Evolutionary conservation across 345 rosid species (phyloP).

Genomic region (Linum usitatissimum): DNA sequence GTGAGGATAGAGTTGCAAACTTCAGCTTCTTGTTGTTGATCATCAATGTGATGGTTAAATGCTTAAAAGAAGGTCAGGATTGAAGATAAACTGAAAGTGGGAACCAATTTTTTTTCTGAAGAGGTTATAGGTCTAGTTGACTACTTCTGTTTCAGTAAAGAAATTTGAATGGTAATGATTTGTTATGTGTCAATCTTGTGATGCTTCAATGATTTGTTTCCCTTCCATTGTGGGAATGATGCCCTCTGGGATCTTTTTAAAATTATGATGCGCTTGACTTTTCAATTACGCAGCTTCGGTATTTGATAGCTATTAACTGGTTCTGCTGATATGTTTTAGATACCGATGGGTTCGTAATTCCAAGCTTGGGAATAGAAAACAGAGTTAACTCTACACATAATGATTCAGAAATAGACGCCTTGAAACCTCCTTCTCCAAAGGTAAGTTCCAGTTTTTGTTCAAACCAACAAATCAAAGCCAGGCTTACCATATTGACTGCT

Average conservation of each 20-base stretch:
- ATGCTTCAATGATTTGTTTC: neutral
- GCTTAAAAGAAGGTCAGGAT: too few relatives aligned
- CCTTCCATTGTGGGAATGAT: neutral
- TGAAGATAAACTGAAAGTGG: too few relatives aligned
- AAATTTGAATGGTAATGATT: neutral
- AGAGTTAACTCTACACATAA: conserved; percentile 19
- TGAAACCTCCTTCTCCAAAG: conserved; percentile 52
- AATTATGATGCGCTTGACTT: neutral
- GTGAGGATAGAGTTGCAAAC: too few relatives aligned
- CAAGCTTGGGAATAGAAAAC: conserved; percentile 67
- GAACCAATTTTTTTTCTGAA: too few relatives aligned
- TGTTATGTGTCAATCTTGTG: neutral
- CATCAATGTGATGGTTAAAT: too few relatives aligned
- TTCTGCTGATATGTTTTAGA: conserved; percentile 29
- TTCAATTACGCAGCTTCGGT: neutral
- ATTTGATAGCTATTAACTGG: neutral
- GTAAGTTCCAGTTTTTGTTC: conserved; percentile 18
- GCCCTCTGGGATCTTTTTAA: neutral
- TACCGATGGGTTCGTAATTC: conserved; percentile 92
- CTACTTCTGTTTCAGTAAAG: neutral
- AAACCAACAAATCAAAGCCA: too few relatives aligned
- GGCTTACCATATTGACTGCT: too few relatives aligned
- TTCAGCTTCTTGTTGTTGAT: too few relatives aligned
- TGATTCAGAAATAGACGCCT: conserved; percentile 33
- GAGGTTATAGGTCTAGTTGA: neutral